Conservation (phyloP, 208 protist genomes). For the Phytomonas francai region DNA sequence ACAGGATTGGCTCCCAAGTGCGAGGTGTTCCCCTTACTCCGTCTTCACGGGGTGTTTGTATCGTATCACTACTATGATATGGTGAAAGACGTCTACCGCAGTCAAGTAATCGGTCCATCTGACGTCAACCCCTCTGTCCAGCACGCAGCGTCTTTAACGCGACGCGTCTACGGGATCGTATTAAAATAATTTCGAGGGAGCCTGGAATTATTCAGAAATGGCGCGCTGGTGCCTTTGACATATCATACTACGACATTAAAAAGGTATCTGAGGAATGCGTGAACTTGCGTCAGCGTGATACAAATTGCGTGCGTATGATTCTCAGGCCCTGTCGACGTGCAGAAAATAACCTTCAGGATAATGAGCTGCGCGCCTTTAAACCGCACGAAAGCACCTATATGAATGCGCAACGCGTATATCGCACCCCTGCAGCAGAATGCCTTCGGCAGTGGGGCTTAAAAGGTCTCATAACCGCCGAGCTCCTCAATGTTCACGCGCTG, state of each 20-base stretch:
- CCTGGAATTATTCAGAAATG: conserved; percentile 37
- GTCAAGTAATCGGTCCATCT: background rate
- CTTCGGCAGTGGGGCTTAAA: conserved; percentile 77
- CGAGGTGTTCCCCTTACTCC: conserved; percentile 48
- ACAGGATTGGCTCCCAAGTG: conserved; percentile 12
- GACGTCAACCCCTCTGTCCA: background rate
- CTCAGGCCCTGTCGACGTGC: conserved; percentile 29
- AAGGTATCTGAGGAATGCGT: background rate
- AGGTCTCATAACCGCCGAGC: conserved; percentile 63
- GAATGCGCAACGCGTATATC: conserved; percentile 33
- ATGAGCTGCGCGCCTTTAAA: conserved; percentile 38
- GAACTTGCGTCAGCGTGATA: background rate
- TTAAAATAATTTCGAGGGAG: conserved; percentile 42
- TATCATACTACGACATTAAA: conserved; percentile 34
- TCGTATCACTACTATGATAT: conserved; percentile 41
- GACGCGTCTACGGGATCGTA: conserved; percentile 34
- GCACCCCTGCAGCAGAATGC: conserved; percentile 58
- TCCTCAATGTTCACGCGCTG: conserved; percentile 49
- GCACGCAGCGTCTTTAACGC: conserved; percentile 14
- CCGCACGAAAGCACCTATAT: conserved; percentile 37
- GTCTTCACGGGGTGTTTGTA: conserved; percentile 67
- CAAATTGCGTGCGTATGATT: conserved; percentile 55
- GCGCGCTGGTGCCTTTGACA: conserved; percentile 54
- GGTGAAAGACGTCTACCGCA: background rate
- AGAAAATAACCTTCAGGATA: conserved; percentile 24